Evolutionary conservation across 78 protist species (phyloP).

Genomic region (Anaeramoeba flamelloides): DNA sequence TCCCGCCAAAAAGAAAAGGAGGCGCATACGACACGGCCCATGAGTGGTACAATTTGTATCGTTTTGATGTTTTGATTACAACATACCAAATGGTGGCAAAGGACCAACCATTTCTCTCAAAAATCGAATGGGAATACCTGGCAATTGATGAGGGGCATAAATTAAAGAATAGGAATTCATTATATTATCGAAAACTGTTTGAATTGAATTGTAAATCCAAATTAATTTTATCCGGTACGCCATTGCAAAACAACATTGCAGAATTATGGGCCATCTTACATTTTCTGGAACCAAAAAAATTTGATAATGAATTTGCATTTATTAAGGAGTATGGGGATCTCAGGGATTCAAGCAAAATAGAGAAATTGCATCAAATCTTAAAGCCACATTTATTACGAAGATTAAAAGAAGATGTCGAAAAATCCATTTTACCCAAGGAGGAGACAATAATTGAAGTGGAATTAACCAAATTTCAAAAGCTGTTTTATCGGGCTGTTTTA

Average conservation of each 20-base stretch:
- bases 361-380: background rate
- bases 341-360: conserved; percentile 12
- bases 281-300: conserved; percentile 45
- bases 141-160: background rate
- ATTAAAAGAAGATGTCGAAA: conserved; percentile 1
- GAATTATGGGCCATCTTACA: conserved; percentile 68
- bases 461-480: background rate
- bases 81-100: conserved; percentile 6
- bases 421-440: background rate
- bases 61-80: conserved; percentile 12
- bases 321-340: conserved; percentile 48
- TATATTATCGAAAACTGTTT: background rate
- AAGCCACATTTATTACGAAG: background rate
- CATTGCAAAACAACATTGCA: conserved; percentile 61
- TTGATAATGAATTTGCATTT: conserved; percentile 25
- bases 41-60: background rate
- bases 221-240: conserved; percentile 51
- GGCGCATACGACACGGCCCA: no score
- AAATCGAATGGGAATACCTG: background rate
- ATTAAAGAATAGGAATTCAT: background rate
- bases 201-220: background rate
- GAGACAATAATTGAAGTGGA: background rate
- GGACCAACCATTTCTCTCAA: background rate
- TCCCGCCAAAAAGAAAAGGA: background rate
- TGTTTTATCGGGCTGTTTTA: background rate